Percentiles rank a stretch among this genome's conserved stretches.
Conservation (phyloP, 106 monocot species). For the Posidonia australis region DNA sequence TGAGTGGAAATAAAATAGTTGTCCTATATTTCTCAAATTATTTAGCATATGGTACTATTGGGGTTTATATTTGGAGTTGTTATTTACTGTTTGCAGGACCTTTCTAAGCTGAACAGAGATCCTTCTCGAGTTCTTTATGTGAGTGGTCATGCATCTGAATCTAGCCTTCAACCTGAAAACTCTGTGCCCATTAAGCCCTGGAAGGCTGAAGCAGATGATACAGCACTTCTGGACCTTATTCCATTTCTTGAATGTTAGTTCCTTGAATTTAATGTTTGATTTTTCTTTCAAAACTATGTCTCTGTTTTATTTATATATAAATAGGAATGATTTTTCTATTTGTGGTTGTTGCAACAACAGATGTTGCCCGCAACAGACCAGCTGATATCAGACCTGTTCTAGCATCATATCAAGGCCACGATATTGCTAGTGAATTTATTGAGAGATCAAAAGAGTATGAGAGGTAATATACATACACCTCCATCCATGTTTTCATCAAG, state of each 20-base stretch:
- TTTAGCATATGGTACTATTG: too few species aligned
- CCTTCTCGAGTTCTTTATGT: conserved; percentile 71
- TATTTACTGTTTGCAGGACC: conserved; percentile 37
- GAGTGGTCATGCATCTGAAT: conserved; percentile 71
- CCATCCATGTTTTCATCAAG: background rate
- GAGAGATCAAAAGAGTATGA: conserved; percentile 86
- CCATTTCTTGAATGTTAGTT: conserved; percentile 96
- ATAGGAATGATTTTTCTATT: background rate
- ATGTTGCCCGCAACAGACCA: conserved; percentile 80
- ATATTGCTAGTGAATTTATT: conserved; percentile 80
- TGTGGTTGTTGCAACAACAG: conserved; percentile 23
- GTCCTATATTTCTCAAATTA: too few species aligned
- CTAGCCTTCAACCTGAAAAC: conserved; percentile 81
- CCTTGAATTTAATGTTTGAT: background rate
- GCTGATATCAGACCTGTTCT: conserved; percentile 88
- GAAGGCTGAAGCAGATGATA: conserved; percentile 83
- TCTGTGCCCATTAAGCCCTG: conserved; percentile 68
- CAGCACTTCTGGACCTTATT: conserved; percentile 86
- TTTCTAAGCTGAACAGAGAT: conserved; percentile 92
- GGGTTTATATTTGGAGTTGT: background rate
- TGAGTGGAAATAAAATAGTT: too few species aligned
- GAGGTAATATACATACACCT: conserved; percentile 26
- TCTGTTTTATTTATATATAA: background rate
- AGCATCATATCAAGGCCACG: conserved; percentile 78
- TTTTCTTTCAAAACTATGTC: background rate